phyloP scores from a whole-genome alignment of 768 basidiomycete genomes.

The Psilocybe cyanescens region DNA sequence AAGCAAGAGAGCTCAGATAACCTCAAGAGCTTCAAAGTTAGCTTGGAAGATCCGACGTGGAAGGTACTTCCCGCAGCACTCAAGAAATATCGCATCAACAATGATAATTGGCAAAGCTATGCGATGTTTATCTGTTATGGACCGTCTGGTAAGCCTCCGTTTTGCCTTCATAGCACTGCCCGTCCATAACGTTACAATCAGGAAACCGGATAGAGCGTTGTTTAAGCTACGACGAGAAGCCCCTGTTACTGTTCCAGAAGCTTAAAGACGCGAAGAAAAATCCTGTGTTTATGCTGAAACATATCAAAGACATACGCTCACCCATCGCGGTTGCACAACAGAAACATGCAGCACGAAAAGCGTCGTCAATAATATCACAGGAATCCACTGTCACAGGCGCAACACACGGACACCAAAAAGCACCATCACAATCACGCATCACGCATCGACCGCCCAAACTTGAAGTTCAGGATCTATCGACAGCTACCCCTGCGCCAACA shows the following conservation, averaged over 20 bases:
- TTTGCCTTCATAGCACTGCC: neutral
- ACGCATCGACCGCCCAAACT: conserved; percentile 67
- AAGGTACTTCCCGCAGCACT: conserved; percentile 97
- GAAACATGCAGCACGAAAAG: conserved; percentile 91
- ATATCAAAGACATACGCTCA: conserved; percentile 95
- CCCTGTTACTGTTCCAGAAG: conserved; percentile 94
- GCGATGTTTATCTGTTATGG: conserved; percentile 99
- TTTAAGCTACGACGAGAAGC: conserved; percentile 97
- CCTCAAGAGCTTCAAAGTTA: conserved; percentile 96
- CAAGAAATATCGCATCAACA: conserved; percentile 98
- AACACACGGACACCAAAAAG: conserved; percentile 48
- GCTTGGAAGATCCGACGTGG: conserved; percentile 97
- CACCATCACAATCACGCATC: conserved; percentile 41
- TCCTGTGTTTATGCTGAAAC: conserved; percentile 98
- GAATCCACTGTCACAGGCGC: conserved; percentile 43
- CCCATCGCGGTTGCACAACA: conserved; percentile 97
- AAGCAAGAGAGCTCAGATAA: conserved; percentile 75
- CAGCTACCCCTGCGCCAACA: conserved; percentile 51
- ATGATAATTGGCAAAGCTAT: conserved; percentile 98
- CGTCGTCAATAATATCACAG: conserved; percentile 56
- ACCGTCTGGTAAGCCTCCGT: conserved; percentile 65
- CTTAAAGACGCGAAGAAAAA: conserved; percentile 97
- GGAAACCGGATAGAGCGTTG: conserved; percentile 89
- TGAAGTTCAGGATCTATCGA: conserved; percentile 67
- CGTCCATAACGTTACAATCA: conserved; percentile 25